phyloP scores from a whole-genome alignment of 2,329 filamentous ascomycete species.

The Pseudopyricularia javanii region DNA sequence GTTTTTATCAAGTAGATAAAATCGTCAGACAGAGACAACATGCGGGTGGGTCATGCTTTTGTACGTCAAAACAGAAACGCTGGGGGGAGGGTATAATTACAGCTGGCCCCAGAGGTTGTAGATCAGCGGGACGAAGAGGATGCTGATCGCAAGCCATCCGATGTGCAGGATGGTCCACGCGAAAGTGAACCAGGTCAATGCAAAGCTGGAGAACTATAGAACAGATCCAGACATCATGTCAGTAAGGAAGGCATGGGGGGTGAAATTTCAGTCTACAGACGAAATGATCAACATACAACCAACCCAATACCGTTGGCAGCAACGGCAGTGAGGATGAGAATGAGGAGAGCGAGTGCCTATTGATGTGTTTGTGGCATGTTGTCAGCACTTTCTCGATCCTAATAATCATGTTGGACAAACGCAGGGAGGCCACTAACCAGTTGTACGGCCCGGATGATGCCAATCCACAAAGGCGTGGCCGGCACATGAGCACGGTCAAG shows the following conservation, averaged over 20 bases:
- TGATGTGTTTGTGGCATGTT: not conserved
- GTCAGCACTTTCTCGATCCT: not conserved
- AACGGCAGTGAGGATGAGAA: not conserved
- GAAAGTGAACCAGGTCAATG: constrained; percentile 7
- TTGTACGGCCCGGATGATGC: constrained; percentile 8
- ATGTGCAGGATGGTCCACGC: constrained; percentile 9
- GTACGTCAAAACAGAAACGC: not conserved
- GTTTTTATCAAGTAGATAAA: not conserved
- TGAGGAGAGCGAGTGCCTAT: not conserved
- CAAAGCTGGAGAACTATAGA: not conserved
- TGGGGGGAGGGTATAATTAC: not conserved
- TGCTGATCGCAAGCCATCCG: constrained; percentile 7
- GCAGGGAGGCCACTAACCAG: too few relatives aligned
- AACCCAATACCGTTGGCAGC: not conserved
- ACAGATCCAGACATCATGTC: not conserved
- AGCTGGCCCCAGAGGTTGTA: constrained; percentile 9
- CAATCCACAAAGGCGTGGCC: constrained; percentile 8
- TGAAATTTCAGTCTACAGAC: not conserved
- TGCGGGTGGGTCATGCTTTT: not conserved
- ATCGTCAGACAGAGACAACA: not conserved
- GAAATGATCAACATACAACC: not conserved
- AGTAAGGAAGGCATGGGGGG: not conserved
- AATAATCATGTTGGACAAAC: not conserved
- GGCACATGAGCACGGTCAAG: constrained; percentile 8
- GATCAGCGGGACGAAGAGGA: constrained; percentile 2